Conservation (phyloP, 2,329 filamentous ascomycete genomes). For the Talaromyces sp. region DNA sequence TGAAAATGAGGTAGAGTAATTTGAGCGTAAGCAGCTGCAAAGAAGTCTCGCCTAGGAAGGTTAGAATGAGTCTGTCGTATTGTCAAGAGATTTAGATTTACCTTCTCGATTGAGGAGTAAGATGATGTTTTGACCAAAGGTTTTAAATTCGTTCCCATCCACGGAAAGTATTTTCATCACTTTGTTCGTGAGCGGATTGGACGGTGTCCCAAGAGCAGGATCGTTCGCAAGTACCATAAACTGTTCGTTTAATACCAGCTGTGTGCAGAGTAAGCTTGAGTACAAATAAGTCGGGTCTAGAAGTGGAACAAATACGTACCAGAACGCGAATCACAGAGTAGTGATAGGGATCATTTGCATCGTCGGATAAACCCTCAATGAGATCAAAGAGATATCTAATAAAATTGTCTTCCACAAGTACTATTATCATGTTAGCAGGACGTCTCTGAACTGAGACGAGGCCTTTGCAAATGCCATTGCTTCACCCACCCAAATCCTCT, state of each 20-base stretch:
- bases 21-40: slow-evolving; percentile 95
- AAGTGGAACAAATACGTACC: slow-evolving; percentile 49
- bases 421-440: slow-evolving; percentile 29
- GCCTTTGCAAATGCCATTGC: not conserved
- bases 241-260: slow-evolving; percentile 96
- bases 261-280: slow-evolving; percentile 18
- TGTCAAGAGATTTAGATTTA: slow-evolving; percentile 19
- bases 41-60: slow-evolving; percentile 65
- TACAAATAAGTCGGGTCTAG: not conserved
- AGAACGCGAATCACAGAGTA: slow-evolving; percentile 91
- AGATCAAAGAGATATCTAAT: slow-evolving; percentile 77
- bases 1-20: slow-evolving; percentile 90
- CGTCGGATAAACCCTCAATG: slow-evolving; percentile 81
- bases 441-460: not conserved
- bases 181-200: slow-evolving; percentile 70
- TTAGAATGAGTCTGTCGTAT: not conserved
- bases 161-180: slow-evolving; percentile 86
- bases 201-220: slow-evolving; percentile 35
- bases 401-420: slow-evolving; percentile 67
- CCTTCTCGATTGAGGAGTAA: slow-evolving; percentile 87
- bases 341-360: slow-evolving; percentile 88
- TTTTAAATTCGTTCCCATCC: slow-evolving; percentile 76
- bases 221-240: slow-evolving; percentile 78
- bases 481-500: slow-evolving; percentile 66
- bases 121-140: slow-evolving; percentile 97